Evolutionary conservation across 2,329 filamentous ascomycete species (phyloP).

Genomic region (Elsinoe batatas): DNA sequence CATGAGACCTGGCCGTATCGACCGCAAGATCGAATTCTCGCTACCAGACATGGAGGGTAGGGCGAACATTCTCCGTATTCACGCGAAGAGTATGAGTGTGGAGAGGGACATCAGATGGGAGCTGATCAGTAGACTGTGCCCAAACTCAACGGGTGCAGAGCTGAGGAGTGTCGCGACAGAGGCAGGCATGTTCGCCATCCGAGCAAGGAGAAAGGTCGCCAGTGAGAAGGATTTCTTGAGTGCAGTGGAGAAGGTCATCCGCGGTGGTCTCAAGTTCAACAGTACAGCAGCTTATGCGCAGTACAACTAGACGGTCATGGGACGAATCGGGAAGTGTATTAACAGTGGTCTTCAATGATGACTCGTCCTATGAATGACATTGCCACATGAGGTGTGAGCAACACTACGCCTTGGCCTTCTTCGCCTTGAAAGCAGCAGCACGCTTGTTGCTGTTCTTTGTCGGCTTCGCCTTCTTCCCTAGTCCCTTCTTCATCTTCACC

Average conservation of each 20-base stretch:
- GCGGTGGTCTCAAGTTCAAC: constrained; percentile 99
- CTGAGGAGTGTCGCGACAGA: constrained; percentile 94
- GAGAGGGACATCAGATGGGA: constrained; percentile 99
- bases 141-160: constrained; percentile 94
- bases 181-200: constrained; percentile 96
- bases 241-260: constrained; percentile 98
- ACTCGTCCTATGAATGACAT: background rate
- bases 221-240: constrained; percentile 98
- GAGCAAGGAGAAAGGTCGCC: constrained; percentile 88
- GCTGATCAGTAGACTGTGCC: constrained; percentile 91
- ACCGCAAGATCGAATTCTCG: constrained; percentile 98
- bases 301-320: constrained; percentile 64
- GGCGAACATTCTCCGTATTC: constrained; percentile 94
- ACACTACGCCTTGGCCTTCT: constrained; percentile 19
- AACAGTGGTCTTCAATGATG: constrained; percentile 3
- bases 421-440: constrained; percentile 38
- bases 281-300: constrained; percentile 96
- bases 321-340: background rate
- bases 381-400: background rate
- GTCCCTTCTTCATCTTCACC: constrained; percentile 44
- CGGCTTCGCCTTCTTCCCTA: constrained; percentile 33
- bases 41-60: constrained; percentile 93
- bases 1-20: constrained; percentile 94
- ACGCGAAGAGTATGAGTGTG: constrained; percentile 99
- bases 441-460: constrained; percentile 35